Evolutionary conservation across 768 basidiomycete species (phyloP).

Genomic region (Scleroderma bovista): DNA sequence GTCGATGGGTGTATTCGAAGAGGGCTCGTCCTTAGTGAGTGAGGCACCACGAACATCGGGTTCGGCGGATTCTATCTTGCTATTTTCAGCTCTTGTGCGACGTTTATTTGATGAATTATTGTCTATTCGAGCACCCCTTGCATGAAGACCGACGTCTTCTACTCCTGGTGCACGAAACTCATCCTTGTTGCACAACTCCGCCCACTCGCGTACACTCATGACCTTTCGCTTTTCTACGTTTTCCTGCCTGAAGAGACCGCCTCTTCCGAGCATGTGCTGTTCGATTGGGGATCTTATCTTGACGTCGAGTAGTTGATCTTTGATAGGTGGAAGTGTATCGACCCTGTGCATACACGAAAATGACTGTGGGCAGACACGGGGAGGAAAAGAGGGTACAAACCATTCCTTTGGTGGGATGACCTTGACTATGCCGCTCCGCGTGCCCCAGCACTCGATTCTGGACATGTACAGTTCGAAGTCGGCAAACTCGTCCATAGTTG

Average conservation of each 20-base stretch:
- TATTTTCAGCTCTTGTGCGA: conserved; percentile 37
- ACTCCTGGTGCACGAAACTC: conserved; percentile 72
- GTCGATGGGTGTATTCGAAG: conserved; percentile 1
- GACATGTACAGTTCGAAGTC: conserved; percentile 92
- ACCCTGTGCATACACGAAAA: conserved; percentile 43
- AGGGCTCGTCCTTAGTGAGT: conserved; percentile 32
- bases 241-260: conserved; percentile 83
- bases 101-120: conserved; percentile 33
- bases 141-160: conserved; percentile 57
- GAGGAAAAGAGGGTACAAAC: conserved; percentile 39
- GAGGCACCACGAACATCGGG: conserved; percentile 31
- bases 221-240: conserved; percentile 84
- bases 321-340: conserved; percentile 64
- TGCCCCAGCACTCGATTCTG: conserved; percentile 85
- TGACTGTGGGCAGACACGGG: conserved; percentile 8
- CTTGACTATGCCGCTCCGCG: conserved; percentile 88
- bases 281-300: conserved; percentile 89
- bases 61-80: conserved; percentile 39
- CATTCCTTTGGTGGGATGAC: conserved; percentile 94
- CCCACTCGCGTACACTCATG: conserved; percentile 87
- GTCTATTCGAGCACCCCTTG: conserved; percentile 33
- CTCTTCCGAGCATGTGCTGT: conserved; percentile 84
- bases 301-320: conserved; percentile 63
- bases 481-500: conserved; percentile 84
- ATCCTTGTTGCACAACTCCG: conserved; percentile 65